Base-by-base conservation (phyloP, 2,329 filamentous ascomycete genomes). In the Hymenoscyphus albidus region DNA sequence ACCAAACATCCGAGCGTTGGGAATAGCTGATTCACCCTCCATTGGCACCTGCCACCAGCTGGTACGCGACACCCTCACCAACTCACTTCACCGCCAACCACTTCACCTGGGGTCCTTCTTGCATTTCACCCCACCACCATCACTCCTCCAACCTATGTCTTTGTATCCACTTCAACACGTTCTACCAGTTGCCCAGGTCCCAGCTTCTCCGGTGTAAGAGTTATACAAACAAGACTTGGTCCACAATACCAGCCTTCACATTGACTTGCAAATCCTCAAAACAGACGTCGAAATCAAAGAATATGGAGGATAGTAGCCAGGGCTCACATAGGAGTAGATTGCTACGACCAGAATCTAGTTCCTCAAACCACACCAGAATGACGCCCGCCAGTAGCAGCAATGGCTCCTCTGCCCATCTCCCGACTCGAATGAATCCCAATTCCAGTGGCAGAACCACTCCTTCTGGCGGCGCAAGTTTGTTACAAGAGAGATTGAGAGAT, bases 401-500 rank as follows among this genome's bases (percentile, higher is more conserved):
- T 59, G 67, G 64, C 61, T 68, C 70, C 4, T 61, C 64, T 27
- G 64, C 61, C 1, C 62, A 69, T 57, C 61, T 65, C 48, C 62
- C 64, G 42, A 51, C 48, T 59, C 62, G 65, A 40, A 38, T 40
- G 22, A 66, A 61, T 39, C 31, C 56, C n/a, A 58, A 51, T 48
- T 42, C 16, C 2, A 62, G 40, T 42, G 58, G 61, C 12, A 60
- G 64, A 48, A 42, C 27, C 9, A 61, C 57, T n/a, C 57, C 65
- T 31, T 62, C 66, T 13, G 62, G 64, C 39, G 71, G 72, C 9
- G 61, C 67, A 31, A 73, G 70, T 62, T 64, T 76, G 35, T 62
- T 76, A 40, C 74, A 76, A 56, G 75, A 76, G 62, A 68, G 72
- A 51, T 66, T 76, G 64, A 68, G 74, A 48, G 74, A 76, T 61